Evolutionary conservation across 78 protist species (phyloP), one percentile per base, ranked within the genome.

Genomic region (Acrasis kona): DNA sequence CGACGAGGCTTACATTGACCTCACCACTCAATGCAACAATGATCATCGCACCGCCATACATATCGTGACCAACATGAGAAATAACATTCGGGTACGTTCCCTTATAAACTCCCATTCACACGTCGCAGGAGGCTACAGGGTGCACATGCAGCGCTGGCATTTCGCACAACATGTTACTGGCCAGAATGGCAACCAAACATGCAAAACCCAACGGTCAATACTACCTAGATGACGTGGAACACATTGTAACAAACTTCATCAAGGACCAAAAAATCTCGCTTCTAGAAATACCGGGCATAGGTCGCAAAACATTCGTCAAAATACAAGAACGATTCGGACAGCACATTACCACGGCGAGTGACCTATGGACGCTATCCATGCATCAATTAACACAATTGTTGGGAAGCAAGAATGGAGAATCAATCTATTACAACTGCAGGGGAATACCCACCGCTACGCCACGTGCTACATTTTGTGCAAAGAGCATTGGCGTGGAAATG

Each of bases 1-100:
- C 38, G 84, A 79, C 71, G 84, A 79, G 40, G 75, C 84, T 6
- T 57, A 50, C 31, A 12, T 79, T 3, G 84, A 79, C 35, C 3
- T 79, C n/a, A 39, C 75, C 6, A 29, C 32, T 1, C n/a, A 67
- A 1, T 41, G 10, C 19, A 39, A 2, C 64, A 2, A 1, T 10
- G 37, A 3, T 29, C 39, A 5, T 8, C 3, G 2, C n/a, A n/a
- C n/a, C 29, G 6, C 41, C 19, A 41, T 2, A 41, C 73, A 31
- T 31, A 7, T 9, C 10, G 66, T 9, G 5, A 36, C 29, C 6
- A 35, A 5, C n/a, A 7, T 78, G 10, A 64, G 82, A 0, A 7
- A 10, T 39, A 29, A 1, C 7, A 69, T 78, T 2, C 37, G 0
- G 0, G 67, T 1, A 31, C n/a, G n/a, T n/a, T n/a, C n/a, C n/a